phyloP scores from a whole-genome alignment of 1,284 basidiomycete species.

The Trametes sp. region DNA sequence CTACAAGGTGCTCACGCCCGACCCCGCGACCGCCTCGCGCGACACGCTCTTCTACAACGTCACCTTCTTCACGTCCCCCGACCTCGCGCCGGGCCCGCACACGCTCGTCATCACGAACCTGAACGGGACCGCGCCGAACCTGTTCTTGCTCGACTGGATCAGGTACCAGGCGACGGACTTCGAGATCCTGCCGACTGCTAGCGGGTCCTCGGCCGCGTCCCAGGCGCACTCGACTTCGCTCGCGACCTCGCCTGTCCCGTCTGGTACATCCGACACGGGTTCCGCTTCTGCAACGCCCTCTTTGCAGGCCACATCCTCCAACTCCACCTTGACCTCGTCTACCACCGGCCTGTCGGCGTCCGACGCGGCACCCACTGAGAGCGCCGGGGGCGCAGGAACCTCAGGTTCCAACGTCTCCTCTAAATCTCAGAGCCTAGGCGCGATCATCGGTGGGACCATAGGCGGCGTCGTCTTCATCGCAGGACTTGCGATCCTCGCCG shows the following conservation, averaged over 20 bases:
- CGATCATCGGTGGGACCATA: slow-evolving; percentile 5
- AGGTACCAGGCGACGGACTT: background rate
- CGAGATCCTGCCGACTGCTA: background rate
- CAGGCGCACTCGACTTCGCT: background rate
- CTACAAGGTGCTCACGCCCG: background rate
- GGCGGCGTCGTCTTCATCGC: slow-evolving; percentile 3
- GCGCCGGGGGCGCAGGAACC: no score
- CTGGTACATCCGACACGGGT: background rate
- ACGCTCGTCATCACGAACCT: slow-evolving; percentile 9
- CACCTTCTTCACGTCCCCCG: background rate
- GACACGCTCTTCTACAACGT: slow-evolving; percentile 2
- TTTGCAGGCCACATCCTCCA: background rate
- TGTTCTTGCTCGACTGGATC: slow-evolving; percentile 21
- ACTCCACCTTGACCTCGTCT: background rate
- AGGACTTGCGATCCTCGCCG: background rate
- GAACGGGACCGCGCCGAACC: slow-evolving; percentile 9
- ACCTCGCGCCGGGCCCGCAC: slow-evolving; percentile 7
- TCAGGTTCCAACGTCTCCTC: background rate
- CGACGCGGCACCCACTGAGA: background rate
- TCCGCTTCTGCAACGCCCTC: background rate
- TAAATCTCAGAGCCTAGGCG: background rate
- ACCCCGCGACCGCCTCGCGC: background rate
- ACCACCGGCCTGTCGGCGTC: background rate
- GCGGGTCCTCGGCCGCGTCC: background rate
- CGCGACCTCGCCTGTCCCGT: background rate